Percentiles rank a stretch among this genome's conserved stretches.
phyloP scores from a whole-genome alignment of 192 early-diverging fungal genomes.

The Lobulomyces angularis region DNA sequence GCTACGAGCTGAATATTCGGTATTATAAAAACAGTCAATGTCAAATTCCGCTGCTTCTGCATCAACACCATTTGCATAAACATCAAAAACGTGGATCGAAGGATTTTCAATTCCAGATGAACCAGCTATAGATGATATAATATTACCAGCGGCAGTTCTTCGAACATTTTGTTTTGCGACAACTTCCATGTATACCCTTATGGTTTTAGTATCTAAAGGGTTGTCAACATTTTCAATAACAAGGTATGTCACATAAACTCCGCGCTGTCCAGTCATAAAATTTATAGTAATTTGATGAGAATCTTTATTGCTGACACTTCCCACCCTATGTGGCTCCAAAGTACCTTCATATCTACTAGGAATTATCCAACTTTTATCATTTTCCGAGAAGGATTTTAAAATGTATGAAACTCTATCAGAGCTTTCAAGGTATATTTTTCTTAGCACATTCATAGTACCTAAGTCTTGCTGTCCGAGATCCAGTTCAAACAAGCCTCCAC shows the following conservation, averaged over 20 bases:
- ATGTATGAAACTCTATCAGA: conserved; percentile 45
- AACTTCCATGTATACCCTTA: conserved; percentile 61
- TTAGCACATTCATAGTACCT: conserved; percentile 33
- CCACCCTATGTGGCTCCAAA: conserved; percentile 31
- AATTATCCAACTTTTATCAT: conserved; percentile 52
- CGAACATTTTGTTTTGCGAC: conserved; percentile 37
- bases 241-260: conserved; percentile 58
- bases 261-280: conserved; percentile 43
- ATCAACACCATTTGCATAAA: conserved; percentile 54
- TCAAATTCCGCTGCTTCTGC: conserved; percentile 9
- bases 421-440: conserved; percentile 57
- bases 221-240: conserved; percentile 64
- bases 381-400: conserved; percentile 39
- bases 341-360: conserved; percentile 58
- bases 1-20: conserved; percentile 56
- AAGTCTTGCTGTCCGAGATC: conserved; percentile 72
- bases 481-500: conserved; percentile 58
- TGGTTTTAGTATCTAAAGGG: conserved; percentile 56
- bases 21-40: conserved; percentile 48
- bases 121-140: background rate
- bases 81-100: conserved; percentile 56
- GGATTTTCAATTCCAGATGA: conserved; percentile 2
- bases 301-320: conserved; percentile 10
- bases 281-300: conserved; percentile 48
- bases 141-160: conserved; percentile 5